Evolutionary conservation across 78 protist species (phyloP).

Genomic region (Isochrysis galbana): DNA sequence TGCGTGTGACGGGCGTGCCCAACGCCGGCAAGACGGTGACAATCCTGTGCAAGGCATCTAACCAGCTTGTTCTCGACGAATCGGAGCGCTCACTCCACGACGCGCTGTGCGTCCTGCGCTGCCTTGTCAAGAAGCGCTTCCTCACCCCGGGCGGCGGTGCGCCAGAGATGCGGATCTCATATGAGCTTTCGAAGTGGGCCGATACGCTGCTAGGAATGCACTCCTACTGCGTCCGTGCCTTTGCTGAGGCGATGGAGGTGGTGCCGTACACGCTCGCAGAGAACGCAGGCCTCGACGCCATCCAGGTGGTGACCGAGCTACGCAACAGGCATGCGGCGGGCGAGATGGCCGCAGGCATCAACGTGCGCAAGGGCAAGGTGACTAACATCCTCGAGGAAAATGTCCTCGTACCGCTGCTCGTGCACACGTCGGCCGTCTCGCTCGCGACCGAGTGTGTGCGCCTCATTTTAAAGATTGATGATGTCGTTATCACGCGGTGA

Average conservation of each 20-base stretch:
- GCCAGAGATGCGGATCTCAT: constrained; percentile 80
- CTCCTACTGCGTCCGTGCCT: constrained; percentile 86
- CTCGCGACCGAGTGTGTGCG: constrained; percentile 98
- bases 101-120: constrained; percentile 98
- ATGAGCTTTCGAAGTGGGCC: constrained; percentile 76
- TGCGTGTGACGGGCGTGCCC: constrained; percentile 82
- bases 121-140: constrained; percentile 88
- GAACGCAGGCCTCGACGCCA: constrained; percentile 99
- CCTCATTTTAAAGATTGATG: constrained; percentile 97
- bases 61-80: constrained; percentile 66
- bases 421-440: constrained; percentile 83
- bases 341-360: constrained; percentile 89
- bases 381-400: constrained; percentile 91
- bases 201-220: constrained; percentile 77
- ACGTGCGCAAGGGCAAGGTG: constrained; percentile 87
- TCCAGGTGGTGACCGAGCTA: constrained; percentile 93
- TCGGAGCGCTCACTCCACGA: constrained; percentile 98
- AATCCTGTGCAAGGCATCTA: constrained; percentile 87
- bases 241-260: constrained; percentile 96
- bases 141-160: constrained; percentile 99
- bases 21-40: constrained; percentile 87
- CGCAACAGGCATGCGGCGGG: constrained; percentile 89
- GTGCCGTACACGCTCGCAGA: constrained; percentile 99
- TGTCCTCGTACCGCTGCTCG: constrained; percentile 98
- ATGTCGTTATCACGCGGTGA: constrained; percentile 66